Conservation (phyloP, 768 basidiomycete species). For the Scleroderma bovista region DNA sequence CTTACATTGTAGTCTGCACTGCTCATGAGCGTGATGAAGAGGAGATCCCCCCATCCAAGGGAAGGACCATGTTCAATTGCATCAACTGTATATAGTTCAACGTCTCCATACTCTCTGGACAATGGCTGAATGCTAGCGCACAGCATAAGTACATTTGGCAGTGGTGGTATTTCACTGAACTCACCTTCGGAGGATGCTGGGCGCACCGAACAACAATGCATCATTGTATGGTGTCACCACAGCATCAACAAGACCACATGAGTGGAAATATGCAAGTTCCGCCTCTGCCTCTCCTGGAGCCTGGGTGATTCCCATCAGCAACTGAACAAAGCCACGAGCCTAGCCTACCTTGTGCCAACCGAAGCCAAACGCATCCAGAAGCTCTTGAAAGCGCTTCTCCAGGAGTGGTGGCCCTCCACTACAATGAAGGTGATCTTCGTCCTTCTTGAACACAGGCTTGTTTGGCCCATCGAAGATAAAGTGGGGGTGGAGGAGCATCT, state of each 20-base stretch:
- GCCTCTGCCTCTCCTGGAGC: conserved; percentile 5
- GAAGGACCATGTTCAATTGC: neutral
- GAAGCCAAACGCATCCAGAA: conserved; percentile 39
- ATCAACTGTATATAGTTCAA: neutral
- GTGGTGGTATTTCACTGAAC: neutral
- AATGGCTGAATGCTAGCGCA: neutral
- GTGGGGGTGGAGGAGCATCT: conserved; percentile 33
- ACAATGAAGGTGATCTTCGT: conserved; percentile 18
- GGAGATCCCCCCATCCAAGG: neutral
- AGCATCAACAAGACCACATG: neutral
- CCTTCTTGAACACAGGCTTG: conserved; percentile 38
- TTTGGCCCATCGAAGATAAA: conserved; percentile 49
- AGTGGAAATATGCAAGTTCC: conserved; percentile 1
- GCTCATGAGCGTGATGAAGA: neutral
- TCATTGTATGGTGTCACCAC: neutral
- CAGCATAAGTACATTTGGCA: neutral
- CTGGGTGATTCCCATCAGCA: neutral
- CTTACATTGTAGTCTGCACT: neutral
- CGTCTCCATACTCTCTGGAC: neutral
- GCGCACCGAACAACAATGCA: conserved; percentile 1
- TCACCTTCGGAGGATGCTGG: neutral
- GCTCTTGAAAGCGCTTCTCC: conserved; percentile 16
- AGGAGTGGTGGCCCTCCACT: conserved; percentile 3
- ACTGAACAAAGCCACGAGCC: neutral
- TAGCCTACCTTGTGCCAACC: conserved; percentile 22